Base-by-base conservation (phyloP, 2,329 filamentous ascomycete genomes). In the Ramularia collo-cygni region DNA sequence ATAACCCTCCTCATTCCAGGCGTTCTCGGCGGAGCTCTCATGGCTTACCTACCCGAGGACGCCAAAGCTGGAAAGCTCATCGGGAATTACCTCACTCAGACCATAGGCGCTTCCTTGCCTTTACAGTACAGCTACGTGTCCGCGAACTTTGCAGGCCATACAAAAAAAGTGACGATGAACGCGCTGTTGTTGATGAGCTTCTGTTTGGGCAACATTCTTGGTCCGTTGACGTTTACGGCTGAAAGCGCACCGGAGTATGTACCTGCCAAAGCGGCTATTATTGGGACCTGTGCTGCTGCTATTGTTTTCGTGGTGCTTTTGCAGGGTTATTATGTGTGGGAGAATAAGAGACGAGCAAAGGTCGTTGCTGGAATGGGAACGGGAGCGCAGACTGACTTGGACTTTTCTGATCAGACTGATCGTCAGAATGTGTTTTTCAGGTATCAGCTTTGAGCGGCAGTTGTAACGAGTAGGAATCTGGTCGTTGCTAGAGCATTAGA, bases 101-200 rank as follows among this genome's bases (percentile, higher is more conserved):
- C 56, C 8, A 61, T 67, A 34, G 60, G 63, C 4, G 57, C 64
- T 1, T 57, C 57, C 8, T 43, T 67, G 4, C 59, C 62, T 4
- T 46, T 68, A 3, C 41, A 67, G 24, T 66, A 53, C 7, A 50
- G 48, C 5, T 65, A 63, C 54, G 48, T 59, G 2, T 53, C 56
- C 2, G 57, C 57, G 2, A 65, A 87, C 53, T 69, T 83, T 14
- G 83, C 77, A 16, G 83, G 83, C 0, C 80, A 84, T 51, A 86
- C 82, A 1, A 87, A 87, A 65, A 58, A 59, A 40, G 50, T 48
- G 4, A 51, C 48, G 24, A 52, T 82, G 8, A 86, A 86, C 8
- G 80, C 81, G 5, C 71, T 77, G 46, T 41, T 58, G n/a, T 46
- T 59, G 21, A 55, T 58, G 37, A 39, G 53, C 17, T 56, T 57